Evolutionary conservation across 208 protist genomes (phyloP).

Genomic region (Acanthamoeba lenticulata): DNA sequence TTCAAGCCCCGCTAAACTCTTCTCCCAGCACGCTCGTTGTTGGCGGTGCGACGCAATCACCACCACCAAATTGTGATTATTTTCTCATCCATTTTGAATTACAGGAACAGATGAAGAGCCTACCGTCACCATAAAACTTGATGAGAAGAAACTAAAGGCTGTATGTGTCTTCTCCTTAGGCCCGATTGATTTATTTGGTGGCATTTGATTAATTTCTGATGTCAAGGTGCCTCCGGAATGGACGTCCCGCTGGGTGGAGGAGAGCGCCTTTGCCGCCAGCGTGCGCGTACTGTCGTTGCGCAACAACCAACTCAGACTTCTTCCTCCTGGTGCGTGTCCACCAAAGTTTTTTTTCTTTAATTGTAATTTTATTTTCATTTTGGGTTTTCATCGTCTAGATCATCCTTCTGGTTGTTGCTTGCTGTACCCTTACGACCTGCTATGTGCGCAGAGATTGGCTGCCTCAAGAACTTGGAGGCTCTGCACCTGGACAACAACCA

Average conservation of each 20-base stretch:
- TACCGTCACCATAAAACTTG: not conserved
- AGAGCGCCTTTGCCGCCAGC: not conserved
- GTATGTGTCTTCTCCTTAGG: too few relatives aligned
- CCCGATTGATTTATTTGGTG: not conserved
- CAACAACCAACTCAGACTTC: conserved; percentile 11
- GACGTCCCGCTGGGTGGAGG: not conserved
- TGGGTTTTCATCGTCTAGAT: not conserved
- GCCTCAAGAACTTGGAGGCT: not conserved
- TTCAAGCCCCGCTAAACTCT: not conserved
- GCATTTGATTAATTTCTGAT: not conserved
- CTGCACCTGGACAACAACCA: conserved; percentile 31
- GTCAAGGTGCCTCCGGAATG: not conserved
- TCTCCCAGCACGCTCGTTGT: not conserved
- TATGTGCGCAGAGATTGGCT: not conserved
- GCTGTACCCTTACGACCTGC: too few relatives aligned
- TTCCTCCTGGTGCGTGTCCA: not conserved
- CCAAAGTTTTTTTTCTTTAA: not conserved
- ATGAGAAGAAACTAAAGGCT: not conserved
- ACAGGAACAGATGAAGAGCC: not conserved
- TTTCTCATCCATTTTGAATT: not conserved
- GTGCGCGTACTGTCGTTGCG: conserved; percentile 17
- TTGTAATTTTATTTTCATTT: not conserved
- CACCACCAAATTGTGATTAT: not conserved
- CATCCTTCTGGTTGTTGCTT: too few relatives aligned
- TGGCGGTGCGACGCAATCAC: too few relatives aligned